Conservation (phyloP, 768 basidiomycete species). For the Tremella fuciformis region DNA sequence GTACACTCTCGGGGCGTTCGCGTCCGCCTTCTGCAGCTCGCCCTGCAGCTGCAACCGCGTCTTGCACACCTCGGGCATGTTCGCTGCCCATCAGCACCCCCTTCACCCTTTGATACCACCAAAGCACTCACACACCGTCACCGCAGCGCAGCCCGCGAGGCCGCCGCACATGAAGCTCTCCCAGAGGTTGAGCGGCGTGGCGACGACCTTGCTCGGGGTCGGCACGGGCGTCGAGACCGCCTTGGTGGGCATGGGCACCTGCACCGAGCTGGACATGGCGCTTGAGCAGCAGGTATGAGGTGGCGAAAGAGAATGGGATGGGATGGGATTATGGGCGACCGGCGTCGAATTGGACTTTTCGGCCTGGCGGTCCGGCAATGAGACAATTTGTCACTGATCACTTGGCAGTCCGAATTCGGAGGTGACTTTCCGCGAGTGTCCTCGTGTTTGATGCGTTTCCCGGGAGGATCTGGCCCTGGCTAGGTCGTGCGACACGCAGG, state of each 20-base stretch:
- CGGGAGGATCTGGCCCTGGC: too few relatives aligned
- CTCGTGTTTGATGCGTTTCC: too few relatives aligned
- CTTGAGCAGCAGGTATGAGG: background rate
- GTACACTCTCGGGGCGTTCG: constrained; percentile 65
- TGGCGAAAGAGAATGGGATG: too few relatives aligned
- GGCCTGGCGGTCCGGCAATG: too few relatives aligned
- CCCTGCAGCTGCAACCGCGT: constrained; percentile 95
- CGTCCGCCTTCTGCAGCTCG: constrained; percentile 70
- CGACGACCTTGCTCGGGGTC: constrained; percentile 18
- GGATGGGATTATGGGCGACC: too few relatives aligned
- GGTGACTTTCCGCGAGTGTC: too few relatives aligned
- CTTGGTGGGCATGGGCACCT: constrained; percentile 17
- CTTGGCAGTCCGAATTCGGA: too few relatives aligned
- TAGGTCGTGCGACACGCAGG: too few relatives aligned
- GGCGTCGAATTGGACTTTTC: too few relatives aligned
- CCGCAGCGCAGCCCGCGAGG: constrained; percentile 85
- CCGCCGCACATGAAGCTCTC: constrained; percentile 75
- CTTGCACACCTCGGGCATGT: constrained; percentile 67
- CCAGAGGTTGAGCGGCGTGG: constrained; percentile 29
- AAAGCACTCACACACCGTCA: constrained; percentile 54
- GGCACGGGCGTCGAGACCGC: constrained; percentile 15
- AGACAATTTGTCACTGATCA: too few relatives aligned
- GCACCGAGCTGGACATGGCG: constrained; percentile 20
- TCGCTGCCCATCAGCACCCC: constrained; percentile 22
- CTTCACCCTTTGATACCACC: background rate